Evolutionary conservation across 306 rosid species (phyloP).

Genomic region (Trifolium dubium): DNA sequence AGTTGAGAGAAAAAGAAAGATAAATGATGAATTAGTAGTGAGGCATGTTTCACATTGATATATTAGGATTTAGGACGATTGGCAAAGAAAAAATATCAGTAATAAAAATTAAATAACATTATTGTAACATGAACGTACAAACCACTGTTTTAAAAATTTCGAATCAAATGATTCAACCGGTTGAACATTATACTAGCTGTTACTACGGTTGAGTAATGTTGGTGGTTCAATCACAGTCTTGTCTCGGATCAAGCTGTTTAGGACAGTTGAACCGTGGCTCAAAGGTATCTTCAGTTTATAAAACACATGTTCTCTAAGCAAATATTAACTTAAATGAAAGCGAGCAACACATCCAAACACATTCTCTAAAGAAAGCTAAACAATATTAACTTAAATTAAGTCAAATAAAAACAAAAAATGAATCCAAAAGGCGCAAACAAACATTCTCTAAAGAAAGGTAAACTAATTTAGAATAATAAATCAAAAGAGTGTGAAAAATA

Average conservation of each 20-base stretch:
- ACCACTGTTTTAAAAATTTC: neutral
- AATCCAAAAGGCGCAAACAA: neutral
- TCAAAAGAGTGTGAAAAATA: slow-evolving; percentile 55
- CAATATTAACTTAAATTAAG: neutral
- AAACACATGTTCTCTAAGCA: neutral
- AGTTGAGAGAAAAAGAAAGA: slow-evolving; percentile 45
- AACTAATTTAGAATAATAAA: neutral
- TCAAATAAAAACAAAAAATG: neutral
- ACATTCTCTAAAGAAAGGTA: neutral
- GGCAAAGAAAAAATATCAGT: neutral
- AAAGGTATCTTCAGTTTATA: neutral
- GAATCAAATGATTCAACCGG: neutral
- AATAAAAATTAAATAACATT: neutral
- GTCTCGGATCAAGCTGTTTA: neutral
- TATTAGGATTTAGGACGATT: neutral
- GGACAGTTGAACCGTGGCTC: neutral
- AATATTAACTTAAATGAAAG: too few species aligned
- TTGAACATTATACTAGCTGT: neutral
- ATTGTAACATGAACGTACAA: neutral
- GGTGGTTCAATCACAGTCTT: neutral
- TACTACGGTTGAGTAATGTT: neutral
- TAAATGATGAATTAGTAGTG: neutral
- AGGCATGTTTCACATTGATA: neutral
- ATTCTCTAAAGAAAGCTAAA: neutral
- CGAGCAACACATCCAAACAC: neutral